Evolutionary conservation across 1,139 yeast genomes (phyloP).

Genomic region (Waltiozyma sp.): DNA sequence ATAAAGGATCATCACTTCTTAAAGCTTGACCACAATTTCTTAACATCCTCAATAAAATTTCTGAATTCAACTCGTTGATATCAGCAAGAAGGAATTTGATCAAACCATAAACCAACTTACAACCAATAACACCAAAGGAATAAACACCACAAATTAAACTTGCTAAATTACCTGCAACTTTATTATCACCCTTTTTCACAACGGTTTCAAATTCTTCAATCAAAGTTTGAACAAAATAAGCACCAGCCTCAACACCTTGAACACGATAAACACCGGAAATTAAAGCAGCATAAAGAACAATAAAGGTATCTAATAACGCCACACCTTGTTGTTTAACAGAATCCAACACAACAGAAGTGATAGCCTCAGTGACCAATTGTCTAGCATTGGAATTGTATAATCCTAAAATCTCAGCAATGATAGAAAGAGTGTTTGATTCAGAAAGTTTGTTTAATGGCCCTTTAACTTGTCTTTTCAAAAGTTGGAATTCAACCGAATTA

Average conservation of each 20-base stretch:
- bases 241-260: constrained; percentile 88
- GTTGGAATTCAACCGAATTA: constrained; percentile 34
- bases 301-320: constrained; percentile 60
- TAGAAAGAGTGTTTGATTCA: constrained; percentile 67
- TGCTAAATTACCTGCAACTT: constrained; percentile 60
- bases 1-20: constrained; percentile 80
- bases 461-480: constrained; percentile 52
- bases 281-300: constrained; percentile 70
- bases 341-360: constrained; percentile 53
- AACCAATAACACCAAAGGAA: constrained; percentile 63
- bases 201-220: constrained; percentile 52
- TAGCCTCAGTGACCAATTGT: constrained; percentile 59
- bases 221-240: constrained; percentile 66
- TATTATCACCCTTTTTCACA: constrained; percentile 23
- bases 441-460: constrained; percentile 80
- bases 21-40: constrained; percentile 75
- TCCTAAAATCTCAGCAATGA: constrained; percentile 56
- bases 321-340: constrained; percentile 58
- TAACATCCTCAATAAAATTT: constrained; percentile 59
- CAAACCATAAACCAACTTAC: constrained; percentile 68
- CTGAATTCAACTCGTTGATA: constrained; percentile 66
- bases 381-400: constrained; percentile 62
- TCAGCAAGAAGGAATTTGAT: constrained; percentile 45
- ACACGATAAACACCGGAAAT: constrained; percentile 64
- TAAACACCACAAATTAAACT: constrained; percentile 69